Percentiles rank a stretch among this genome's conserved stretches.
phyloP scores from a whole-genome alignment of 2,329 filamentous ascomycete genomes.

The Penicillium polonicum region DNA sequence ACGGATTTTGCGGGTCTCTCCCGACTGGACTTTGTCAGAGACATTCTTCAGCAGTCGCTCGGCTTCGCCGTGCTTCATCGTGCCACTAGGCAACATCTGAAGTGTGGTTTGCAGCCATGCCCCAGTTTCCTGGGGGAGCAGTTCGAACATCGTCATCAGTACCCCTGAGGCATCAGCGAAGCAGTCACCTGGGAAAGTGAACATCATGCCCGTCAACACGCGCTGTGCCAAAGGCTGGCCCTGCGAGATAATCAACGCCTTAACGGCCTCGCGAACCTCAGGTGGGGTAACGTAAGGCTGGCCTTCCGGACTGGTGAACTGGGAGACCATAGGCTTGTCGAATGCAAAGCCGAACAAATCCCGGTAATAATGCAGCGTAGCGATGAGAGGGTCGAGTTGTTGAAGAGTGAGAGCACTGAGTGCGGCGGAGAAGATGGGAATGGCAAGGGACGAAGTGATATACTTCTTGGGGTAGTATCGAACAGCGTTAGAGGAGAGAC shows the following conservation, averaged over 20 bases:
- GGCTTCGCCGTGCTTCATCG: conserved; percentile 75
- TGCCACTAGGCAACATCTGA: conserved; percentile 76
- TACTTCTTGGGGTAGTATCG: conserved; percentile 88
- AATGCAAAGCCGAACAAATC: conserved; percentile 88
- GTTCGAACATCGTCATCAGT: conserved; percentile 82
- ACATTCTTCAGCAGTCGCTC: conserved; percentile 79
- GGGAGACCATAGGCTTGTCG: conserved; percentile 60
- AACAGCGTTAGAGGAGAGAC: conserved; percentile 83
- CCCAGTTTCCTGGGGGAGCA: conserved; percentile 76
- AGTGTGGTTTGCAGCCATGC: conserved; percentile 83
- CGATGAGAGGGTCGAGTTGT: conserved; percentile 86
- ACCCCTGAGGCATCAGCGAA: conserved; percentile 93
- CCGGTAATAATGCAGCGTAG: conserved; percentile 87
- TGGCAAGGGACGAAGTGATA: conserved; percentile 73
- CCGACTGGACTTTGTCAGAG: conserved; percentile 68
- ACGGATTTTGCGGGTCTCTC: conserved; percentile 75
- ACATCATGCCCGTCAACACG: conserved; percentile 97
- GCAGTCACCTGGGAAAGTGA: conserved; percentile 92
- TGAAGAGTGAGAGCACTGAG: conserved; percentile 83
- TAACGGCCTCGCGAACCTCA: conserved; percentile 71
- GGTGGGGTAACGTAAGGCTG: conserved; percentile 60
- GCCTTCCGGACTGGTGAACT: conserved; percentile 62
- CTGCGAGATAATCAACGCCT: conserved; percentile 65
- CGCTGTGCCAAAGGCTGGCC: conserved; percentile 82
- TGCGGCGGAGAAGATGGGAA: conserved; percentile 81